A percentile compares a stretch with the other conserved stretches of the same genome.
Conservation (phyloP, 176 grass and related monocot genomes). For the Oryza longistaminata region DNA sequence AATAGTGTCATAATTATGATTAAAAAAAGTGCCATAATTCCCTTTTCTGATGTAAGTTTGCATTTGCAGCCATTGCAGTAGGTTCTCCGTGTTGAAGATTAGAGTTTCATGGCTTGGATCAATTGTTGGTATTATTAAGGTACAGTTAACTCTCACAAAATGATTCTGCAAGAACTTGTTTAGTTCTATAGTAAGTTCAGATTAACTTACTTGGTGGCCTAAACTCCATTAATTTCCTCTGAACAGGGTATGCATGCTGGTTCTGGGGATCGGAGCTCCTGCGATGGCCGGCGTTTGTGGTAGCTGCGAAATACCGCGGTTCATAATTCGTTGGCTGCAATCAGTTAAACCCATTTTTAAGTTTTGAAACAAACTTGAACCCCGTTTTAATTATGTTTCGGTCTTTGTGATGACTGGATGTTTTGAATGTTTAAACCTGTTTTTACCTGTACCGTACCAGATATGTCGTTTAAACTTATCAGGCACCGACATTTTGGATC, state of each 20-base stretch:
- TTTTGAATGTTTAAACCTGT: constrained; percentile 17
- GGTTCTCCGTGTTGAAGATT: constrained; percentile 17
- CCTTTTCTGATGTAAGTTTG: constrained; percentile 25
- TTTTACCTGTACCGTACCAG: constrained; percentile 4
- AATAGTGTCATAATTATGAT: no score
- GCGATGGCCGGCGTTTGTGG: constrained; percentile 13
- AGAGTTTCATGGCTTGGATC: constrained; percentile 6
- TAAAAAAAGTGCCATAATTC: no score
- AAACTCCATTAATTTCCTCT: not conserved
- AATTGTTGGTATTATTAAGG: constrained; percentile 21
- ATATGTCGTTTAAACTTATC: not conserved
- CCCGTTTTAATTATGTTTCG: constrained; percentile 13
- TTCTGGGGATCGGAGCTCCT: constrained; percentile 14
- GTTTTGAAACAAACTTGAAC: not conserved
- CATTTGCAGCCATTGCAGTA: constrained; percentile 22
- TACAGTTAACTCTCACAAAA: constrained; percentile 18
- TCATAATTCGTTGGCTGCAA: constrained; percentile 20
- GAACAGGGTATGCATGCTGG: constrained; percentile 23
- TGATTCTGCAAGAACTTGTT: constrained; percentile 34
- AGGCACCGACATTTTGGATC: not conserved
- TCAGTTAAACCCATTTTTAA: constrained; percentile 2
- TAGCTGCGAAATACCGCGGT: constrained; percentile 17
- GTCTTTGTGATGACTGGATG: not conserved
- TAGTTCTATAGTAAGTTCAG: not conserved
- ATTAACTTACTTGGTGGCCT: not conserved